Evolutionary conservation across 2,329 filamentous ascomycete species (phyloP).

Genomic region (Blastomyces silverae): DNA sequence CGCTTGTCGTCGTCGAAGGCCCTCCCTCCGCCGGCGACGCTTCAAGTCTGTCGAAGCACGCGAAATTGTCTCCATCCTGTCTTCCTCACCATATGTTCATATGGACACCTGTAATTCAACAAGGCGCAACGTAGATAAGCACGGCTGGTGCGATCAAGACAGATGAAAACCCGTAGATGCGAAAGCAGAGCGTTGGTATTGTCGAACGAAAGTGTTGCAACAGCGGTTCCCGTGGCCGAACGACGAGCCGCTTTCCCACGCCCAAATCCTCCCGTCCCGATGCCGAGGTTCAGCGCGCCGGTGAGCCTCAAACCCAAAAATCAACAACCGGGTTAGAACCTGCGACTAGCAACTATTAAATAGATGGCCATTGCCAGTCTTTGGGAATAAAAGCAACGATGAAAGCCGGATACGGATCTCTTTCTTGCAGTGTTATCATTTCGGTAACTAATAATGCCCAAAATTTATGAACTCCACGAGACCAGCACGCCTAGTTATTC

Average conservation of each 20-base stretch:
- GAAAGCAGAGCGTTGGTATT: not conserved
- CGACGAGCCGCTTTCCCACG: not conserved
- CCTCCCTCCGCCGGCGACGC: conserved; percentile 45
- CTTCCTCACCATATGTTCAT: conserved; percentile 13
- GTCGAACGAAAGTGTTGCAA: not conserved
- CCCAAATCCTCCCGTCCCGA: conserved; percentile 28
- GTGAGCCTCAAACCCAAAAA: not conserved
- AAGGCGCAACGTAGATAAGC: not conserved
- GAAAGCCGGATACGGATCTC: not conserved
- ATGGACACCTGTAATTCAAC: not conserved
- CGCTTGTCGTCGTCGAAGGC: conserved; percentile 35
- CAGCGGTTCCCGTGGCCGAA: conserved; percentile 22
- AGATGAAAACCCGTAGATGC: too few relatives aligned
- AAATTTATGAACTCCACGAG: not conserved
- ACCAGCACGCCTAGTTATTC: not conserved
- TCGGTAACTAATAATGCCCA: not conserved
- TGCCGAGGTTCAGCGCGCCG: conserved; percentile 31
- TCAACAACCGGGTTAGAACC: not conserved
- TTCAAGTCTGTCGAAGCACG: conserved; percentile 43
- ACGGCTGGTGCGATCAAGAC: not conserved
- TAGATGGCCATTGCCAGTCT: not conserved
- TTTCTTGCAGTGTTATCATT: not conserved
- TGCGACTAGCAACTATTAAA: not conserved
- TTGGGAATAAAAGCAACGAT: not conserved
- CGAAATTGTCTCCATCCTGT: conserved; percentile 41